Evolutionary conservation across 192 early-diverging fungal species (phyloP), one percentile per base, ranked within the genome.

Genomic region (Backusella australiensis): DNA sequence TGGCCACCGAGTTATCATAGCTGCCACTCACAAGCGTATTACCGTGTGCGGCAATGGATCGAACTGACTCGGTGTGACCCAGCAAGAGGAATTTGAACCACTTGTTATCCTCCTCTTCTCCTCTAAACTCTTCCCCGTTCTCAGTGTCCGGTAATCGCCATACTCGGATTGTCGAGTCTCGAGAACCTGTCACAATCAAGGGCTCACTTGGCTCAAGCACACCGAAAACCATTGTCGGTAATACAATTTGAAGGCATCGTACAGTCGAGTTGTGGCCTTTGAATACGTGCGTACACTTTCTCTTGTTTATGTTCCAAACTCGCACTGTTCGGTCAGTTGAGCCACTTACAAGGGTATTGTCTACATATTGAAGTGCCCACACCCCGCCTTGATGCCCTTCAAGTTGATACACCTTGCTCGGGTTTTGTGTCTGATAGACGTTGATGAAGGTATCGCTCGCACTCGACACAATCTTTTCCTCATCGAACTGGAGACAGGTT

Each of bases 401-500:
- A 29, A 99, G 86, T 34, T 49, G 39, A 3, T 71, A 41, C 15
- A 71, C 21, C 0, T 39, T 39, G 0, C 12, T 29, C 6, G 70
- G 70, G 14, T 71, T 44, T 2, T 80, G 81, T 15, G 94, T 94
- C 74, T 96, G 94, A 74, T 97, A 99, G 34, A 99, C 94, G 79
- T 96, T 93, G 35, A 99, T 98, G 26, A 92, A 91, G 69, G 94
- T 91, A 56, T 97, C 96, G 83, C 98, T 97, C 14, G 94, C 90
- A 6, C 97, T 97, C 11, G 94, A 94, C 19, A 99, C 91, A 32
- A 99, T 96, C 82, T 98, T 96, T 53, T 97, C 93, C n/a, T 89
- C 89, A 78, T 98, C 97, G 85, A 98, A 96, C 79, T 98, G 96
- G 39, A 99, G 82, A 74, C 96, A 98, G 14, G 98, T 99, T 6